A percentile compares a stretch with the other conserved stretches of the same genome.
Conservation (phyloP, 768 basidiomycete species). For the Calocybe indica region DNA sequence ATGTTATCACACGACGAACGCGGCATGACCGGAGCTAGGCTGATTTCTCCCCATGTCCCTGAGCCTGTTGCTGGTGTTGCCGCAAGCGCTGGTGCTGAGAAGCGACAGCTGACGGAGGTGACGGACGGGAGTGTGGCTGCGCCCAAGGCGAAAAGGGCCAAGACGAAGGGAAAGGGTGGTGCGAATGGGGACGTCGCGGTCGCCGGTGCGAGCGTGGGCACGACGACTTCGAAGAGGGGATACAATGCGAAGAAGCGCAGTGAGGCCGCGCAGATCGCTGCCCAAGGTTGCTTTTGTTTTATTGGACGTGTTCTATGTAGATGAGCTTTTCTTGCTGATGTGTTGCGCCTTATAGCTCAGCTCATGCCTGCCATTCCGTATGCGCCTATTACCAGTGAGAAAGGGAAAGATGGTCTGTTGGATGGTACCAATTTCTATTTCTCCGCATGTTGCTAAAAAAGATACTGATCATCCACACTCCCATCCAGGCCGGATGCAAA, state of each 20-base stretch:
- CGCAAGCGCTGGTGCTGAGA: conserved; percentile 10
- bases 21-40: too few relatives aligned
- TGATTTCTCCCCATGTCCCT: too few relatives aligned
- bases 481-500: conserved; percentile 17
- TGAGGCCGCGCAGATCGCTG: conserved; percentile 60
- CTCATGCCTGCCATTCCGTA: conserved; percentile 40
- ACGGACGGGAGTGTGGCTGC: conserved; percentile 20
- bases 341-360: conserved; percentile 27
- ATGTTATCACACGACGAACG: too few relatives aligned
- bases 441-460: not conserved
- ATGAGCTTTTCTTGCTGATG: not conserved
- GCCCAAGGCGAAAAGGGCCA: conserved; percentile 41
- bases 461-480: too few relatives aligned
- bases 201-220: conserved; percentile 12
- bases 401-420: conserved; percentile 39
- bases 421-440: conserved; percentile 25
- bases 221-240: conserved; percentile 54
- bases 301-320: conserved; percentile 3
- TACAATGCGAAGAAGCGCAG: conserved; percentile 69
- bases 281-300: conserved; percentile 50
- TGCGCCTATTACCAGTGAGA: conserved; percentile 27
- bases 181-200: conserved; percentile 17
- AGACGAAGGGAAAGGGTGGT: conserved; percentile 19
- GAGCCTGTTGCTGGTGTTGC: too few relatives aligned
- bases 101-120: conserved; percentile 28